Evolutionary conservation across 2,329 filamentous ascomycete genomes (phyloP).

Genomic region (Botrytis elliptica): DNA sequence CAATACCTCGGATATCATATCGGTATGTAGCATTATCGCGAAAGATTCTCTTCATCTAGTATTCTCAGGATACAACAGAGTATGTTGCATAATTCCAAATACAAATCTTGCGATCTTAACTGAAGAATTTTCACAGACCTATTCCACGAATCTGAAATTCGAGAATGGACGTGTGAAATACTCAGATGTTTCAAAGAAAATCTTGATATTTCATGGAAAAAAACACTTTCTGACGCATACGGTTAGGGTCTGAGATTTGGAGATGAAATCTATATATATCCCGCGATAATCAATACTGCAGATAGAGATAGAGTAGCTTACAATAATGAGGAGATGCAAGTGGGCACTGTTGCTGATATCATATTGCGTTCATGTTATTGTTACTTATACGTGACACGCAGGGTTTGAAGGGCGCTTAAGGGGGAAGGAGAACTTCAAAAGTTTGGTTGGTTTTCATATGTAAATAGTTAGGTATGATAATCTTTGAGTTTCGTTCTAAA

Average conservation of each 20-base stretch:
- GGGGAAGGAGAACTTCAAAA: rapidly evolving
- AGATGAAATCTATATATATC: no score
- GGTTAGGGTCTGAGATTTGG: background rate
- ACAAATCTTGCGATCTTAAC: background rate
- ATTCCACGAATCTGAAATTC: rapidly evolving
- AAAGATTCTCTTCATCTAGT: background rate
- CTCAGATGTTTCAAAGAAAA: background rate
- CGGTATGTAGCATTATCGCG: background rate
- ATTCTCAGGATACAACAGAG: background rate
- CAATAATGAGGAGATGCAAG: no score
- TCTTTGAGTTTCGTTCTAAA: rapidly evolving
- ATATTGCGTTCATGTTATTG: background rate
- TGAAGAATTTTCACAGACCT: rapidly evolving
- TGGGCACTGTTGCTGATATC: background rate
- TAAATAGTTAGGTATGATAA: background rate
- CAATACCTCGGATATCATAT: background rate
- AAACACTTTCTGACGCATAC: background rate
- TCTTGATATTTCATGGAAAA: rapidly evolving
- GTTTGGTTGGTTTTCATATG: rapidly evolving
- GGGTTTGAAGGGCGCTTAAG: rapidly evolving
- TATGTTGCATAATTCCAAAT: background rate
- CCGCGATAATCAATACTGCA: no score
- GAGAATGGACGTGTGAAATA: rapidly evolving
- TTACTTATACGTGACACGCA: background rate
- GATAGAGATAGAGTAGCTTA: no score